Percentiles rank a stretch among this genome's conserved stretches.
phyloP scores from a whole-genome alignment of 2,329 filamentous ascomycete species.

The Penicillium capsulatum region DNA sequence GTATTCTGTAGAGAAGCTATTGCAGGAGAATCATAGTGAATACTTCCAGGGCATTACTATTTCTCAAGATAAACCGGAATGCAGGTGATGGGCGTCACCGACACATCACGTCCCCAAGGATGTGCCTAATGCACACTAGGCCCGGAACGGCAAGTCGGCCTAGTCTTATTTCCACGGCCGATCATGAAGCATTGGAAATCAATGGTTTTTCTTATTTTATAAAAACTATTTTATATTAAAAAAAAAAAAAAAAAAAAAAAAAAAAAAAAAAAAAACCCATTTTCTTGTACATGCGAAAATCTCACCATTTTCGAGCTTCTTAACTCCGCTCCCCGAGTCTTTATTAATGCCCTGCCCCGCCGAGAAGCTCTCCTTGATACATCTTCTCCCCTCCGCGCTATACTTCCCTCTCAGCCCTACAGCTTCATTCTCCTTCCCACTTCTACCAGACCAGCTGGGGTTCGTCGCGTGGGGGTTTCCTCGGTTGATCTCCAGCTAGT shows the following conservation, averaged over 20 bases:
- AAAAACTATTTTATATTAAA: too few relatives aligned
- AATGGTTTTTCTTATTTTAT: conserved; percentile 9
- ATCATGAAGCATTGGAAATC: conserved; percentile 25
- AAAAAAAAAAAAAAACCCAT: too few relatives aligned
- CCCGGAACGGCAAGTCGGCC: not conserved
- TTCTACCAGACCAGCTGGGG: not conserved
- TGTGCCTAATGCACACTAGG: too few relatives aligned
- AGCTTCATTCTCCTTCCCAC: conserved; percentile 2
- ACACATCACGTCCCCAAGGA: too few relatives aligned
- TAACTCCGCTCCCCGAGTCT: not conserved
- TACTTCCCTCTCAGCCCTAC: conserved; percentile 23
- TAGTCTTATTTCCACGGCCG: conserved; percentile 27
- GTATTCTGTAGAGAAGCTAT: too few relatives aligned
- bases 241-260: too few relatives aligned
- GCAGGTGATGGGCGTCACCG: too few relatives aligned
- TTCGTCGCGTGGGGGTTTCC: conserved; percentile 2
- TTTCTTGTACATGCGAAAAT: too few relatives aligned
- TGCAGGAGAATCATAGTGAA: too few relatives aligned
- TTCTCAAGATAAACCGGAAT: too few relatives aligned
- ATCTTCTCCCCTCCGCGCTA: conserved; percentile 8
- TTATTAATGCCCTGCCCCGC: conserved; percentile 11
- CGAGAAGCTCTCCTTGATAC: conserved; percentile 11
- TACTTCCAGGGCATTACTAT: too few relatives aligned
- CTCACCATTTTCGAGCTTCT: too few relatives aligned
- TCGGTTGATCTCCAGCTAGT: conserved; percentile 3